These are phyloP conservation scores for Ramaria sp. DNA, from an alignment of 768 basidiomycete genomes.

Conservation along the genomic window DNA sequence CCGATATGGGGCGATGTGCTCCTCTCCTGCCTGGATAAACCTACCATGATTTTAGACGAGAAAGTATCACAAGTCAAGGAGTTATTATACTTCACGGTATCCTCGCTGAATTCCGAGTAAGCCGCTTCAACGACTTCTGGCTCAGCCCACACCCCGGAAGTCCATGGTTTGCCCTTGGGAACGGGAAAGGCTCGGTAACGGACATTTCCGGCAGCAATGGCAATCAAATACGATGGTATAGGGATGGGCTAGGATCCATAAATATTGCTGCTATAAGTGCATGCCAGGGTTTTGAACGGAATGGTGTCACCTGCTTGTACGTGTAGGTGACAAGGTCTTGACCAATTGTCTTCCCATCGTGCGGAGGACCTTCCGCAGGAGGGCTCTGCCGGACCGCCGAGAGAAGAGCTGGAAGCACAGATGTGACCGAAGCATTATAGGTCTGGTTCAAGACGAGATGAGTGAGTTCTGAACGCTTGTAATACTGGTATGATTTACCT, in stretches of 20 bases:
- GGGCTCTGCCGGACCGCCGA: conserved; percentile 78
- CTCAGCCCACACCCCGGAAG: conserved; percentile 84
- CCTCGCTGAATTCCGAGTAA: conserved; percentile 82
- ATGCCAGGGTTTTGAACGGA: background rate
- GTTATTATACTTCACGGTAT: conserved; percentile 53
- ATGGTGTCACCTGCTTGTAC: conserved; percentile 54
- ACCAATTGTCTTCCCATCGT: conserved; percentile 65
- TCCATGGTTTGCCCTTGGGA: conserved; percentile 60
- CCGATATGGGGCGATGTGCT: conserved; percentile 59
- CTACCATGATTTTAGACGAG: conserved; percentile 23
- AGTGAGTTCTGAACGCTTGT: background rate
- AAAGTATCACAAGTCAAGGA: background rate
- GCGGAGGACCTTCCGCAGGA: conserved; percentile 52
- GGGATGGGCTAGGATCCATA: conserved; percentile 50
- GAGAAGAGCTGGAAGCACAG: conserved; percentile 76
- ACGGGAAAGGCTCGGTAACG: conserved; percentile 56
- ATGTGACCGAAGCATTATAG: conserved; percentile 72
- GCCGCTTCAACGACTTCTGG: conserved; percentile 68
- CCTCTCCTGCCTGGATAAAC: conserved; percentile 69
- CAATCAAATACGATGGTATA: conserved; percentile 88
- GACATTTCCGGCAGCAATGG: conserved; percentile 80
- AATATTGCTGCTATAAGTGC: conserved; percentile 1
- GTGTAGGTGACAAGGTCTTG: conserved; percentile 62
- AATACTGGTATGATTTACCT: conserved; percentile 32
- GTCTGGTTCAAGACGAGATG: conserved; percentile 32